Evolutionary conservation across 257 asterid genomes (phyloP).

Genomic region (Jaltomata sinuosa): DNA sequence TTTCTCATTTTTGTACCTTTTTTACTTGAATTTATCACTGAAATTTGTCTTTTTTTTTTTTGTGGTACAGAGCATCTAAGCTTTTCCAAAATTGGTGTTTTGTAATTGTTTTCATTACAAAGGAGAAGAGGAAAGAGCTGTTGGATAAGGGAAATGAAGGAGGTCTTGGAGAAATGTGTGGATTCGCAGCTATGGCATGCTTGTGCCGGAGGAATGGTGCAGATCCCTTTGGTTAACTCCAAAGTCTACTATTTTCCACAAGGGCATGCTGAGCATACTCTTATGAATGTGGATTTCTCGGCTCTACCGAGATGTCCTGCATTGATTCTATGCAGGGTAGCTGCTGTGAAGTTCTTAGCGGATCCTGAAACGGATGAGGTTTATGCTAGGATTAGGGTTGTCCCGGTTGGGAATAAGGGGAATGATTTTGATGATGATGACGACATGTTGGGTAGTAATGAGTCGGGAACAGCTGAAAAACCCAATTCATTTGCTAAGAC

Average conservation of each 20-base stretch:
- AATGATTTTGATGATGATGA: constrained; percentile 16
- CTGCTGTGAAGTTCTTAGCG: constrained; percentile 39
- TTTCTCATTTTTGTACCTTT: neutral
- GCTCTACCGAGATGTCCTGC: constrained; percentile 34
- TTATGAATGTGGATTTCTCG: constrained; percentile 39
- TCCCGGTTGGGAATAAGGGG: constrained; percentile 25
- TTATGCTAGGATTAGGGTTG: constrained; percentile 27
- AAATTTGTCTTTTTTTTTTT: neutral
- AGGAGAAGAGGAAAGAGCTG: neutral
- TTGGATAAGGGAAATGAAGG: constrained; percentile 13
- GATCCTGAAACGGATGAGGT: constrained; percentile 51
- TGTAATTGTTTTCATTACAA: neutral
- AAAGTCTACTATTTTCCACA: constrained; percentile 53
- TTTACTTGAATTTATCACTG: neutral
- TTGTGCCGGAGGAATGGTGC: constrained; percentile 67
- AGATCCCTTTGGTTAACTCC: constrained; percentile 44
- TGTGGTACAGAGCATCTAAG: neutral
- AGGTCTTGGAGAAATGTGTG: constrained; percentile 26
- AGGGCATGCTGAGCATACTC: constrained; percentile 65
- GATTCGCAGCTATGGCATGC: constrained; percentile 74
- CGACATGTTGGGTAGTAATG: constrained; percentile 9
- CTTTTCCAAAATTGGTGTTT: neutral
- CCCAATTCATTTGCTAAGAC: constrained; percentile 49
- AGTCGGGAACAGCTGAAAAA: constrained; percentile 25
- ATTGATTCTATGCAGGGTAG: constrained; percentile 47